Percentiles rank a stretch among this genome's conserved stretches.
These are phyloP conservation scores for Conticribra weissflogii DNA, from an alignment of 108 stramenopile genomes.

Conservation along the genomic window DNA sequence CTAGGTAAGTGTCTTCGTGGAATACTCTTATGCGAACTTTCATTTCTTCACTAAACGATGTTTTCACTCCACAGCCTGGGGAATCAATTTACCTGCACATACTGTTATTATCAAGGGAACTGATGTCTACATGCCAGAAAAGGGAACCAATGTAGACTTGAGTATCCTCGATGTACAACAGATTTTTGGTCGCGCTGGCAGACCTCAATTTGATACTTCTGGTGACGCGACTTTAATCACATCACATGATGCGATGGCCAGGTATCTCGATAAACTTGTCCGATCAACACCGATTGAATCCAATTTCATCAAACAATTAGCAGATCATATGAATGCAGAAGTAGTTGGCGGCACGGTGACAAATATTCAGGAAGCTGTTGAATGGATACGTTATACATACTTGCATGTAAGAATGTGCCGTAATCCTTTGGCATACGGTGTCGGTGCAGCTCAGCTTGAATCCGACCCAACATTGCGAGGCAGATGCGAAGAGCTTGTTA, in stretches of 20 bases:
- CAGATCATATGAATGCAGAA: constrained; percentile 99
- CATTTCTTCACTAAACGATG: too few species aligned
- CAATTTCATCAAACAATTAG: constrained; percentile 91
- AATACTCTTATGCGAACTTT: background rate
- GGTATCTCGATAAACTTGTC: constrained; percentile 95
- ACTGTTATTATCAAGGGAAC: constrained; percentile 98
- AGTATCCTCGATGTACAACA: constrained; percentile 98
- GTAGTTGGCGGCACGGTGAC: constrained; percentile 97
- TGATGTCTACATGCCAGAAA: constrained; percentile 98
- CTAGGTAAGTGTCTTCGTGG: constrained; percentile 60
- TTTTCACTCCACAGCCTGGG: too few species aligned
- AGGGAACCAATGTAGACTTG: constrained; percentile 94
- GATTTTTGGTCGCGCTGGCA: constrained; percentile 98
- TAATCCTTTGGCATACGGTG: constrained; percentile 96
- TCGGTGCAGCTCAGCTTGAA: constrained; percentile 70
- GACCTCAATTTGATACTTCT: constrained; percentile 95
- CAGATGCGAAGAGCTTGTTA: constrained; percentile 73
- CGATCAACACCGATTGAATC: constrained; percentile 95
- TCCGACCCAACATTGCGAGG: constrained; percentile 74
- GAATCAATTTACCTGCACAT: constrained; percentile 95
- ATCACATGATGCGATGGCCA: constrained; percentile 81
- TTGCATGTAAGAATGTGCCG: constrained; percentile 93
- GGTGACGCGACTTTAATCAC: constrained; percentile 98
- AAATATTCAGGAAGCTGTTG: constrained; percentile 88
- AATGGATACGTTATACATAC: constrained; percentile 98